Base-by-base conservation (phyloP, 768 basidiomycete species). In the Pleurotus tuber-regium region DNA sequence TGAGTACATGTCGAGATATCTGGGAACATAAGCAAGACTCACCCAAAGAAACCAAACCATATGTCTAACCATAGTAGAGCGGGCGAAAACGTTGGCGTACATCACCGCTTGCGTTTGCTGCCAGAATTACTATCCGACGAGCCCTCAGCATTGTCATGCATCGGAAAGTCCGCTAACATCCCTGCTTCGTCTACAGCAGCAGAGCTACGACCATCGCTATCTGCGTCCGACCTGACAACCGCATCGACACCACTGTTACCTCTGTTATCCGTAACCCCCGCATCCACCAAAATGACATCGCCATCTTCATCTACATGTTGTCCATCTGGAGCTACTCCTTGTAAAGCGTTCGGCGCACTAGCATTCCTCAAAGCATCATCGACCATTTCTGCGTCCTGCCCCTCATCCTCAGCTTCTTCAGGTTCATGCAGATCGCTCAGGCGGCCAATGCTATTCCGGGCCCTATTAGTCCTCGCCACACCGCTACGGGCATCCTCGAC, bases 401-500 rank as follows among this genome's bases (percentile, higher is more conserved):
- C 40, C 16, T 53, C 52, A 10, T 53, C 50, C 29, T 30, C 46
- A 1, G 18, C 31, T 33, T 35, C 46, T n/a, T 31, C 29, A 21
- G 46, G 31, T 19, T 48, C 46, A 19, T 48, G 14, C 6, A 48
- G 46, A 24, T 48, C 46, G 29, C 46, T 48, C 29, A 44, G 50
- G n/a, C 47, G 35, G 9, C 25, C 29, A 35, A 25, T 25, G 29
- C 40, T 48, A 28, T 49, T 52, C 46, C 35, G 56, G 56, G 24
- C 40, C 26, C 24, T 33, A 40, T 24, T 35, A 40, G 19, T 18
- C 7, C 33, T 43, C 35, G 50, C 33, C 18, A 33, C 47, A 23
- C 46, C 52, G 25, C 25, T 47, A 19, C 39, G 62, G 2, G 69
- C 71, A 4, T 58, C 66, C 50, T 73, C 72, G 6, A 71, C 69